Evolutionary conservation across 345 rosid genomes (phyloP), one percentile per base, ranked within the genome.

Genomic region (Gossypium ekmanianum): DNA sequence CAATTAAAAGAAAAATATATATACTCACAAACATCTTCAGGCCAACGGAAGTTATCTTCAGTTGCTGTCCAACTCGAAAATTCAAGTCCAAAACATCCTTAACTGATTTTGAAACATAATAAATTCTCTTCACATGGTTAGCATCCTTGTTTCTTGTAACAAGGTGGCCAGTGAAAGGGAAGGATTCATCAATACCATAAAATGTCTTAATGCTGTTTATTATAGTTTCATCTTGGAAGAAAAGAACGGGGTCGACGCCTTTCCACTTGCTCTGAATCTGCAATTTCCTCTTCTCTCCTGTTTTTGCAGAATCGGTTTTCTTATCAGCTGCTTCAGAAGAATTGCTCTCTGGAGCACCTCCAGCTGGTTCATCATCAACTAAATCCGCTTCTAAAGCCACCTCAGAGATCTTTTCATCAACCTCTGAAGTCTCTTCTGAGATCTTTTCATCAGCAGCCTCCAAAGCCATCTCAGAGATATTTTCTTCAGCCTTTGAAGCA

Each of bases 1-100:
- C 18, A 68, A 74, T 63, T 47, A 61, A 74, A 45, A 51, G 29
- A 64, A 2, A 13, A 58, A 11, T 11, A 48, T n/a, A 56, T 47
- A 56, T 81, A 87, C 98, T 90, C 84, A 90, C 98, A 93, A 95
- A 95, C 92, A 95, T 93, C 85, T 95, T 90, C 72, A 95, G 82
- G 84, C 99, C 98, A 14, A 93, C 86, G 17, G 97, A 95, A 72
- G 98, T 81, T 18, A 95, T 88, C 88, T 95, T 95, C 63, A 95
- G 90, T 81, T 84, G 93, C 85, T 90, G 89, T 27, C 94, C 98
- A 79, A 81, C 91, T 44, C 64, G 80, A 79, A 85, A 83, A 81
- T 95, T 95, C 72, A 93, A 88, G 76, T 89, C 91, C 57, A 91
- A 85, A 78, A 85, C 88, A 77, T 90, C 85, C 82, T 88, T 93